These are phyloP conservation scores for Passalora sequoiae DNA, from an alignment of 2,329 filamentous ascomycete genomes.

Conservation along the genomic window DNA sequence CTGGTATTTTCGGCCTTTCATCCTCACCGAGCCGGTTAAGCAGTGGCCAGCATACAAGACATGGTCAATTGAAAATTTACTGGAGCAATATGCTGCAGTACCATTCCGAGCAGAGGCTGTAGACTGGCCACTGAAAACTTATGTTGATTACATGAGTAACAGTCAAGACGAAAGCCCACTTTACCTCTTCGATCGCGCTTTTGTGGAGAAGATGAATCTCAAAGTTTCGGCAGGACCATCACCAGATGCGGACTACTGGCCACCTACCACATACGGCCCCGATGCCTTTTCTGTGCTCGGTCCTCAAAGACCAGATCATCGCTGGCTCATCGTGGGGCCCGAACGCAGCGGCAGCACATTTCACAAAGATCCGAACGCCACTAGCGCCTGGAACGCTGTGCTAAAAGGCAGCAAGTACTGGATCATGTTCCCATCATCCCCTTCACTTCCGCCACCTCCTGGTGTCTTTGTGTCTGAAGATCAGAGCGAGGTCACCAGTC, in stretches of 20 bases:
- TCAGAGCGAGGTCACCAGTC: conserved; percentile 87
- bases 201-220: conserved; percentile 79
- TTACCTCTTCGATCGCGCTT: conserved; percentile 84
- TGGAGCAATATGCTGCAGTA: conserved; percentile 58
- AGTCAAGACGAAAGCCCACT: conserved; percentile 72
- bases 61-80: conserved; percentile 68
- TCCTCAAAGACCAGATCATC: conserved; percentile 72
- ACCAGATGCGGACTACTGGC: conserved; percentile 62
- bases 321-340: conserved; percentile 90
- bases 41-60: conserved; percentile 70
- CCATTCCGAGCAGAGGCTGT: conserved; percentile 87
- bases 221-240: conserved; percentile 41
- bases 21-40: conserved; percentile 75
- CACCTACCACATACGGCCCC: conserved; percentile 75
- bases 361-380: conserved; percentile 73
- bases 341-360: conserved; percentile 81
- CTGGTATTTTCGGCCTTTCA: conserved; percentile 80
- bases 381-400: conserved; percentile 89
- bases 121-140: conserved; percentile 81
- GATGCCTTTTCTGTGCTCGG: conserved; percentile 80
- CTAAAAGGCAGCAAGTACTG: conserved; percentile 89
- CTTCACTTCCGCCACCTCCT: conserved; percentile 61
- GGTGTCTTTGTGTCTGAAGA: conserved; percentile 87
- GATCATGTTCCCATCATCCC: conserved; percentile 88
- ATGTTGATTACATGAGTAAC: conserved; percentile 74